phyloP scores from a whole-genome alignment of 2,329 filamentous ascomycete species.

The Talaromyces sp. region DNA sequence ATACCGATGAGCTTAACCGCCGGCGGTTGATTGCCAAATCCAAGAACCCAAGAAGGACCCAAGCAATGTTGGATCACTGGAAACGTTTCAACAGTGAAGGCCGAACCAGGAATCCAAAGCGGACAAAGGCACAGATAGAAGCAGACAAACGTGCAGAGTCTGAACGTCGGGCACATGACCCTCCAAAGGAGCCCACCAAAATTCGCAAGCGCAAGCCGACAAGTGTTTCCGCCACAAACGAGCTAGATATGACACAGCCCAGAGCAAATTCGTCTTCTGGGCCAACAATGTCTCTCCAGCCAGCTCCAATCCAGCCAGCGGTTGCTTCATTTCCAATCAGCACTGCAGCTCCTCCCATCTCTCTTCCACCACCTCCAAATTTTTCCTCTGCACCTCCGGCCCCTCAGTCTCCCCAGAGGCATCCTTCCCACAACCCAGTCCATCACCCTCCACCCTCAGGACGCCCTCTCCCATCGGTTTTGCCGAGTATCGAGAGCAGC shows the following conservation, averaged over 20 bases:
- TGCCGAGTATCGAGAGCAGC: constrained; percentile 1
- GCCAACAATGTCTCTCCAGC: constrained; percentile 3
- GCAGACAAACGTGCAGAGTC: constrained; percentile 30
- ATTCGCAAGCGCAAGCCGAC: constrained; percentile 18
- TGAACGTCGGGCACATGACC: constrained; percentile 20
- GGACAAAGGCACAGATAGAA: constrained; percentile 40
- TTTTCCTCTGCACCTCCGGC: background rate
- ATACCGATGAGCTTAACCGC: constrained; percentile 25
- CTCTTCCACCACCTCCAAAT: background rate
- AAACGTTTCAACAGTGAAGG: constrained; percentile 38
- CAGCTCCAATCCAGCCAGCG: constrained; percentile 10
- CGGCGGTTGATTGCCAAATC: constrained; percentile 37
- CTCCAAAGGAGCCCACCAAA: constrained; percentile 15
- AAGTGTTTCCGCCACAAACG: background rate
- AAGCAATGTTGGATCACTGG: constrained; percentile 42
- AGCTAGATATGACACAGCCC: background rate
- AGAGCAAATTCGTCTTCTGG: background rate
- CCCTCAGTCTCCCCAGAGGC: constrained; percentile 1
- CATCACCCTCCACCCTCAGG: background rate
- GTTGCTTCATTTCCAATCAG: background rate
- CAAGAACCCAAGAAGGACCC: constrained; percentile 39
- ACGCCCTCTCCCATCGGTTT: background rate
- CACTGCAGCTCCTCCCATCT: background rate
- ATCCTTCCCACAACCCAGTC: background rate
- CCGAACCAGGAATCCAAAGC: constrained; percentile 38